Evolutionary conservation across 2,329 filamentous ascomycete species (phyloP), one percentile per base, ranked within the genome.

Genomic region (Colletotrichum sp.): DNA sequence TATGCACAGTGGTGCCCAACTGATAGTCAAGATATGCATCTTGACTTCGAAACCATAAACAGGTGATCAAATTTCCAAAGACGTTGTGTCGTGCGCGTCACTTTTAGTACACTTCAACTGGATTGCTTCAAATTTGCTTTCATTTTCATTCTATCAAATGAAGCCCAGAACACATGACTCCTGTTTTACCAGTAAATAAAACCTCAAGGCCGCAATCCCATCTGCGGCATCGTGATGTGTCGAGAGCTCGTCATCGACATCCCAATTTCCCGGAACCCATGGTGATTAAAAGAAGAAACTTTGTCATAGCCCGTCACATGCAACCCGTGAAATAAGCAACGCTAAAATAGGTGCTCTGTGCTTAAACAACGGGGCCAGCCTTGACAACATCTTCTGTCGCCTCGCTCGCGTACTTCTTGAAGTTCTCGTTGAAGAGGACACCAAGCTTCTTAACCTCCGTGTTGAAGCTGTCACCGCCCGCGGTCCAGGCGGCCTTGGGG

Each of bases 401-500:
- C 86, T 98, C 92, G 80, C 93, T 93, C 82, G 93, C 90, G 89
- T 98, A 98, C 91, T 98, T 98, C 90, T 95, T 93, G 89, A 99
- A 99, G 92, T 99, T 99, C 88, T 98, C 95, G 82, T 93, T 92
- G 91, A 99, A 99, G 78, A 98, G 91, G 78, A 87, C 89, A 81
- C 93, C 97, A 44, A 99, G 93, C 91, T 98, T 98, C 85, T 90
- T 93, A 60, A 98, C 96, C 86, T 98, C 96, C 68, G 89, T 89
- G 83, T 93, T 91, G 92, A 98, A 98, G 88, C 93, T 94, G 19
- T 95, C 93, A 68, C 90, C 89, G 63, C 95, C 94, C 52, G 93
- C 93, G 55, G 94, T 98, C 97, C 97, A 99, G 81, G 94, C 95
- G 85, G 94, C 96, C 87, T 94, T 93, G 79, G 97, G 97, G 92